Evolutionary conservation across 2,329 filamentous ascomycete genomes (phyloP).

Genomic region (Thelonectria discophora): DNA sequence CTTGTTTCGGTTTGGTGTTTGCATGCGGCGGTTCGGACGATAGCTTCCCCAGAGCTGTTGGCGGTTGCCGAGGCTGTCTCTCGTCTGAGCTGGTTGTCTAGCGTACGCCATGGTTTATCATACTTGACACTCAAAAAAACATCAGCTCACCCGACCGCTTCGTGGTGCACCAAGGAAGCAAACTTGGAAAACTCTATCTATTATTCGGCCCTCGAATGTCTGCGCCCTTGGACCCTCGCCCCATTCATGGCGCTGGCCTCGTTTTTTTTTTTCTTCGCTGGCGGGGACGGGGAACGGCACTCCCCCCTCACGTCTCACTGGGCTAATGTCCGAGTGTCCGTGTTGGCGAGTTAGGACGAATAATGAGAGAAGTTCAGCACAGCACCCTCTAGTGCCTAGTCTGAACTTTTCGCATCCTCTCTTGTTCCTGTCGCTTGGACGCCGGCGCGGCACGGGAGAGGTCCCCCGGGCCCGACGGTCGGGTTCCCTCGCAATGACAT

Average conservation of each 20-base stretch:
- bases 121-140: slow-evolving; percentile 6
- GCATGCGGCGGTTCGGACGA: neutral
- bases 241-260: slow-evolving; percentile 10
- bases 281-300: no score
- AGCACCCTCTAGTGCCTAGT: no score
- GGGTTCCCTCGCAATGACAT: slow-evolving; percentile 26
- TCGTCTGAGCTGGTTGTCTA: slow-evolving; percentile 14
- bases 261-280: neutral
- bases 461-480: slow-evolving; percentile 25
- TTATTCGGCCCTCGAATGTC: slow-evolving; percentile 2
- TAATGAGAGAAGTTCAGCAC: no score
- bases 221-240: slow-evolving; percentile 6
- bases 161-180: slow-evolving; percentile 6
- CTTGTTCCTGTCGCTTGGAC: slow-evolving; percentile 13
- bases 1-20: slow-evolving; percentile 2
- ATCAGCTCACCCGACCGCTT: slow-evolving; percentile 13
- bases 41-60: slow-evolving; percentile 2
- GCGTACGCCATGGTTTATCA: slow-evolving; percentile 7
- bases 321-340: neutral
- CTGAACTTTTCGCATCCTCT: slow-evolving; percentile 21
- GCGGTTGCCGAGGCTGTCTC: neutral
- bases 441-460: slow-evolving; percentile 24
- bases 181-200: slow-evolving; percentile 20
- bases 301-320: slow-evolving; percentile 3
- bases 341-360: no score